Evolutionary conservation across 2,329 filamentous ascomycete species (phyloP).

Genomic region (Parastagonospora avenae): DNA sequence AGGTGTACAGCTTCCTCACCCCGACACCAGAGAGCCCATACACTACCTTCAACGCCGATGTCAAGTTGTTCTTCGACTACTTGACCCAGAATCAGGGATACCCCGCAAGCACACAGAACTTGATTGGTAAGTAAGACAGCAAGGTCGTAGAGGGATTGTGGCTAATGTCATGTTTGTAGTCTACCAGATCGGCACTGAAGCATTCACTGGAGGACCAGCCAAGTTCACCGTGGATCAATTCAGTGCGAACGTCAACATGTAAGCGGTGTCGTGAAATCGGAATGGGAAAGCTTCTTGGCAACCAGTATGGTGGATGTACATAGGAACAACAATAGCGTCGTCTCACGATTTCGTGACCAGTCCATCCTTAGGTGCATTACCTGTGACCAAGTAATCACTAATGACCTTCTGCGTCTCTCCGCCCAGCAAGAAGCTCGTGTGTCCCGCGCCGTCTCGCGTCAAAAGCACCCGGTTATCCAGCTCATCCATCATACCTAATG

Average conservation of each 20-base stretch:
- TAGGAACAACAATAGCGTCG: too few relatives aligned
- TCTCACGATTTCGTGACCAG: too few relatives aligned
- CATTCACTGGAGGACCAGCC: constrained; percentile 13
- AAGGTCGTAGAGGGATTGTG: not conserved
- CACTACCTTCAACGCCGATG: constrained; percentile 57
- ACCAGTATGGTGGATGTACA: too few relatives aligned
- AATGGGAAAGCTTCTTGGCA: not conserved
- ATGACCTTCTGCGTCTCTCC: constrained; percentile 42
- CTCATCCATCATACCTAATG: constrained; percentile 28
- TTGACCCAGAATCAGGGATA: constrained; percentile 54
- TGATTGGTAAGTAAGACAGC: constrained; percentile 10
- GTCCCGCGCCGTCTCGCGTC: constrained; percentile 49
- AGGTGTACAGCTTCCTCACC: constrained; percentile 63
- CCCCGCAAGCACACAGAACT: constrained; percentile 8
- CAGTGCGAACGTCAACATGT: constrained; percentile 1
- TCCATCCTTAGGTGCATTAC: too few relatives aligned
- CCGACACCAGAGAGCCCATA: not conserved
- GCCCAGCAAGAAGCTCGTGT: constrained; percentile 44
- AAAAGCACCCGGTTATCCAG: constrained; percentile 44
- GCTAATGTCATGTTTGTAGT: constrained; percentile 1
- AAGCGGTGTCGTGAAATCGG: not conserved
- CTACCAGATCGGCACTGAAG: constrained; percentile 13
- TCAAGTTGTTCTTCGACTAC: constrained; percentile 62
- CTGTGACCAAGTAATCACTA: constrained; percentile 42
- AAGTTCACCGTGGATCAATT: constrained; percentile 8